A percentile compares a stretch with the other conserved stretches of the same genome.
These are phyloP conservation scores for Astrothelium macrocarpum DNA, from an alignment of 495 filamentous ascomycete genomes.

Conservation along the genomic window DNA sequence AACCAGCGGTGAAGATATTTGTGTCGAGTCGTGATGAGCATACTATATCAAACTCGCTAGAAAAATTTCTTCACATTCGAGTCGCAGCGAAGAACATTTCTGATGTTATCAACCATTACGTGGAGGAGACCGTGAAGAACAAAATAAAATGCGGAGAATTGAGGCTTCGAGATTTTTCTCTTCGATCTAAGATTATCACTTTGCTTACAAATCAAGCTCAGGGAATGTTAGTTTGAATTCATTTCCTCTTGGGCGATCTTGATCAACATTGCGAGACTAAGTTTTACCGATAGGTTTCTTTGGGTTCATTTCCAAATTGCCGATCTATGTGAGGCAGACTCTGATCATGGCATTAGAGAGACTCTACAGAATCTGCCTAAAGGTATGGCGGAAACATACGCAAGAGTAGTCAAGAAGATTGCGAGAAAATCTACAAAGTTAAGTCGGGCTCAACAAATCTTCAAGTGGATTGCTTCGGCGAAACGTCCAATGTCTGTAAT, in stretches of 20 bases:
- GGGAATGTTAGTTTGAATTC: slow-evolving; percentile 20
- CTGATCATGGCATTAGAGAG: slow-evolving; percentile 16
- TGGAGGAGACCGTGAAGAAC: slow-evolving; percentile 13
- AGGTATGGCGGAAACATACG: slow-evolving; percentile 21
- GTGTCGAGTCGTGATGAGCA: background rate
- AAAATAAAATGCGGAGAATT: slow-evolving; percentile 14
- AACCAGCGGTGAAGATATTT: background rate
- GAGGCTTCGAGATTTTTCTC: slow-evolving; percentile 9
- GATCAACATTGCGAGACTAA: background rate
- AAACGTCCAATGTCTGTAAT: background rate
- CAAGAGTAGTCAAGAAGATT: slow-evolving; percentile 19
- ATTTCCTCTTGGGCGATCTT: background rate
- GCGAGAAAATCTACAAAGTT: background rate
- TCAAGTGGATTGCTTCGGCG: slow-evolving; percentile 7
- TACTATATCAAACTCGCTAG: background rate
- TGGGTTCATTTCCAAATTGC: slow-evolving; percentile 27
- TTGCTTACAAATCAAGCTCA: slow-evolving; percentile 18
- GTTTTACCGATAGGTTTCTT: slow-evolving; percentile 17
- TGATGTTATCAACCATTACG: slow-evolving; percentile 18
- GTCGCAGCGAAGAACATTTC: background rate
- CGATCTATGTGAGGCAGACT: slow-evolving; percentile 25
- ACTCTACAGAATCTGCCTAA: slow-evolving; percentile 19
- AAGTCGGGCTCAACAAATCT: slow-evolving; percentile 7
- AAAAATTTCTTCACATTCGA: background rate
- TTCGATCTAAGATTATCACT: slow-evolving; percentile 14